These are phyloP conservation scores for Byssoonygena ceratinophila DNA, from an alignment of 2,329 filamentous ascomycete genomes.

Conservation along the genomic window DNA sequence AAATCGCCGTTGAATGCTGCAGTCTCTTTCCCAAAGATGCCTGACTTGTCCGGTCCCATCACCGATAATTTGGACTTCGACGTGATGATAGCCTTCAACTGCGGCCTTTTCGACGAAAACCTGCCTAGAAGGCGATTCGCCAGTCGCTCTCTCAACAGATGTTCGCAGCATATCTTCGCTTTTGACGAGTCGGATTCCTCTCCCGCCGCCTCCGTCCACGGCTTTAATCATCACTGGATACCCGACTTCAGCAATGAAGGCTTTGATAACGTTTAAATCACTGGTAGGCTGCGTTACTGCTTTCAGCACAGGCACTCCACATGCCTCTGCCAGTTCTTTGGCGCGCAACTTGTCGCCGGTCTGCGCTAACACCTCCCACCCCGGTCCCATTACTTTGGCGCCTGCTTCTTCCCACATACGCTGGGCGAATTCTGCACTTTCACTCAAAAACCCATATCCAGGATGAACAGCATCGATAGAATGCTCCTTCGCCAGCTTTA, in stretches of 20 bases:
- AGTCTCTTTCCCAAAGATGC: slow-evolving; percentile 52
- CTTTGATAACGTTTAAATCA: slow-evolving; percentile 33
- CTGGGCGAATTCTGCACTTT: slow-evolving; percentile 42
- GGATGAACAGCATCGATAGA: slow-evolving; percentile 48
- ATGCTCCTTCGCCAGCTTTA: slow-evolving; percentile 41
- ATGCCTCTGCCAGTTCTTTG: slow-evolving; percentile 42
- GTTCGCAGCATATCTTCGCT: slow-evolving; percentile 37
- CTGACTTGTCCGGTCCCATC: slow-evolving; percentile 44
- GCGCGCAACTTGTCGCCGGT: slow-evolving; percentile 50
- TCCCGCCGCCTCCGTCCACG: slow-evolving; percentile 53
- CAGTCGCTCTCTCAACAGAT: slow-evolving; percentile 40
- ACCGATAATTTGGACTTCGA: slow-evolving; percentile 52
- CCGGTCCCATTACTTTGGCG: slow-evolving; percentile 45
- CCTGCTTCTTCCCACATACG: slow-evolving; percentile 42
- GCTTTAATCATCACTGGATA: slow-evolving; percentile 54
- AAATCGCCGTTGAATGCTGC: slow-evolving; percentile 50
- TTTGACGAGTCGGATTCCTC: slow-evolving; percentile 48
- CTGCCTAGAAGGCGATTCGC: slow-evolving; percentile 48
- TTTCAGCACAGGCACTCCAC: slow-evolving; percentile 43
- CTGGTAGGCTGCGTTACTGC: slow-evolving; percentile 39
- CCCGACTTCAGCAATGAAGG: slow-evolving; percentile 50
- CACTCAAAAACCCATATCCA: slow-evolving; percentile 54
- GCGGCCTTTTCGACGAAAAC: slow-evolving; percentile 54
- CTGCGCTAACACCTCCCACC: slow-evolving; percentile 46
- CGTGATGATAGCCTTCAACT: slow-evolving; percentile 49